phyloP scores from a whole-genome alignment of 768 basidiomycete species.

The Macrocybe gigantea region DNA sequence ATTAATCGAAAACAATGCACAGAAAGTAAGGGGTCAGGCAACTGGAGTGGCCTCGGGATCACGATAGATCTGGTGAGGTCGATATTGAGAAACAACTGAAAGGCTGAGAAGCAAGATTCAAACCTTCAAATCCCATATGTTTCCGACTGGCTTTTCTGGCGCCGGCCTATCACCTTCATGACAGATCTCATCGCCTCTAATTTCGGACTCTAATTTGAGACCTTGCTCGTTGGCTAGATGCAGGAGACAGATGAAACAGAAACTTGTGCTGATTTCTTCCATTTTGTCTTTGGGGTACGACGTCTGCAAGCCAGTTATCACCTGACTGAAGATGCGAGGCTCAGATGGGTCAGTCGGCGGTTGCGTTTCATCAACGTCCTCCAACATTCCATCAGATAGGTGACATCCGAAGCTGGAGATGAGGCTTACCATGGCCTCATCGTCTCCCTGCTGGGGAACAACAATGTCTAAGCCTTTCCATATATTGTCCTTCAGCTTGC shows the following conservation, averaged over 20 bases:
- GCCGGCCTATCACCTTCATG: no score
- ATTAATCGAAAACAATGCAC: conserved; percentile 2
- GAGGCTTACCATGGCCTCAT: conserved; percentile 45
- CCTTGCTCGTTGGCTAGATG: conserved; percentile 98
- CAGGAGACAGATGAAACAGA: conserved; percentile 97
- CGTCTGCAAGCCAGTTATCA: conserved; percentile 74
- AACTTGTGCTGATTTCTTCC: conserved; percentile 97
- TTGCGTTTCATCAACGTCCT: conserved; percentile 51
- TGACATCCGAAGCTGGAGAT: not conserved
- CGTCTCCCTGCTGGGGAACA: conserved; percentile 35
- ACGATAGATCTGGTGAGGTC: conserved; percentile 33
- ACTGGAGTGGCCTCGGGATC: conserved; percentile 38
- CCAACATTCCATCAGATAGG: not conserved
- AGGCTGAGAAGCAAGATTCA: conserved; percentile 6
- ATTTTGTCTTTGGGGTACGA: conserved; percentile 92
- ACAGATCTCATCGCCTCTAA: conserved; percentile 17
- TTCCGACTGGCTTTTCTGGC: conserved; percentile 45
- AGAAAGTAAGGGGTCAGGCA: conserved; percentile 14
- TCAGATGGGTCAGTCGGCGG: conserved; percentile 60
- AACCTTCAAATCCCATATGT: conserved; percentile 77
- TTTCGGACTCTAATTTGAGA: conserved; percentile 63
- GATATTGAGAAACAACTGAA: not conserved
- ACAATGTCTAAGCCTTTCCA: conserved; percentile 90
- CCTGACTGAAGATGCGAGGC: conserved; percentile 66
- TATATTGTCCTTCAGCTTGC: conserved; percentile 95